Conservation (phyloP, 805 yeast species). For the Alloascoidea hylecoeti region DNA sequence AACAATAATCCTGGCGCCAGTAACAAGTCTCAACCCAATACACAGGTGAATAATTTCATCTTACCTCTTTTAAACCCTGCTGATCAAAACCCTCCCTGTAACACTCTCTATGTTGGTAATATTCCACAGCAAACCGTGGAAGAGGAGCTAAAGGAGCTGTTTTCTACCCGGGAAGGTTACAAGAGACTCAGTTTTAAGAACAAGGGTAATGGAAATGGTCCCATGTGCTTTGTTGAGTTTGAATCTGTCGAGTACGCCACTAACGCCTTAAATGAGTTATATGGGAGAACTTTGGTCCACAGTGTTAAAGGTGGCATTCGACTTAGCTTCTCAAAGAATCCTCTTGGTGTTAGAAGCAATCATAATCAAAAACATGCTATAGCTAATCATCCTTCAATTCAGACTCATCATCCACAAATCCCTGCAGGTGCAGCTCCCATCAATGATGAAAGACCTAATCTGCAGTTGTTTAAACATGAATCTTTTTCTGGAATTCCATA, state of each 20-base stretch:
- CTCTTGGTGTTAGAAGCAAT: conserved; percentile 86
- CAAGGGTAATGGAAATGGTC: conserved; percentile 69
- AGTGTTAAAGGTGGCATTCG: conserved; percentile 90
- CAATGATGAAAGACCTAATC: too few relatives aligned
- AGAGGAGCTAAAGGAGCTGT: conserved; percentile 75
- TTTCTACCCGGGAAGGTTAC: conserved; percentile 84
- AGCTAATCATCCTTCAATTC: too few relatives aligned
- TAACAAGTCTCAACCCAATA: too few relatives aligned
- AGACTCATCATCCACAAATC: too few relatives aligned
- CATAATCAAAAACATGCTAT: conserved; percentile 16
- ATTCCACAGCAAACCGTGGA: conserved; percentile 96
- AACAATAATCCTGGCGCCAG: too few relatives aligned
- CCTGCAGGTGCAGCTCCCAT: too few relatives aligned
- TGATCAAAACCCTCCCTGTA: conserved; percentile 98
- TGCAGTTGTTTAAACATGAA: too few relatives aligned
- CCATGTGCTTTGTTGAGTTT: conserved; percentile 98
- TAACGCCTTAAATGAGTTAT: conserved; percentile 82
- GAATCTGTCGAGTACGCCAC: conserved; percentile 94
- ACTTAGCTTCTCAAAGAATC: conserved; percentile 88
- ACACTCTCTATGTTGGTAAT: conserved; percentile 92
- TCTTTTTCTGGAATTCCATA: too few relatives aligned
- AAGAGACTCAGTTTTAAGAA: conserved; percentile 86
- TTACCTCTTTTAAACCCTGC: conserved; percentile 85
- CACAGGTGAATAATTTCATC: too few relatives aligned
- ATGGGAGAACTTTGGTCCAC: conserved; percentile 84